These are phyloP conservation scores for Umbelopsis sp. DNA, from an alignment of 192 early-diverging fungal genomes.

Conservation along the genomic window DNA sequence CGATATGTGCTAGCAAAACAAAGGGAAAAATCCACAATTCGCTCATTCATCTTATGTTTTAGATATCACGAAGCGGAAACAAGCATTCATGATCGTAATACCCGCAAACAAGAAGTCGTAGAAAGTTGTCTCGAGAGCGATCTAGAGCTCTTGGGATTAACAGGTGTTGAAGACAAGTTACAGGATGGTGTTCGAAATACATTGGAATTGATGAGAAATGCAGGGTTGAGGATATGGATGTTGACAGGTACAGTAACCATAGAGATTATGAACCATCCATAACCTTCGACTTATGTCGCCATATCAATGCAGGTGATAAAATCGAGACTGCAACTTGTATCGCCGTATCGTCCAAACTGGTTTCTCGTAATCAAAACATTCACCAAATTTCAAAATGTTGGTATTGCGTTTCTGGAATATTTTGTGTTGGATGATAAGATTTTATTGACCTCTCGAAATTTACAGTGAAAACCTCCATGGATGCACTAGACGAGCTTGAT, in stretches of 20 bases:
- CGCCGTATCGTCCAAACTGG: conserved; percentile 89
- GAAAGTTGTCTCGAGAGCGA: conserved; percentile 75
- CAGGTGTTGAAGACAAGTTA: conserved; percentile 95
- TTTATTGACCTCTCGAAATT: background rate
- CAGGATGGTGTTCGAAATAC: conserved; percentile 92
- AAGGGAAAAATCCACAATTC: background rate
- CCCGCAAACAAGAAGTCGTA: conserved; percentile 67
- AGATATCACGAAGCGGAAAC: conserved; percentile 73
- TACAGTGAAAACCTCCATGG: conserved; percentile 47
- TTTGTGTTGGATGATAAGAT: background rate
- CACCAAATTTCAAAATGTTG: conserved; percentile 76
- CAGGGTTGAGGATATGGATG: conserved; percentile 96
- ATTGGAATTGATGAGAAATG: conserved; percentile 86
- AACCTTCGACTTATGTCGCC: background rate
- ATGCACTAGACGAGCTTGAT: conserved; percentile 73
- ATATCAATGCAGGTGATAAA: conserved; percentile 70
- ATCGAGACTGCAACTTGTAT: conserved; percentile 97
- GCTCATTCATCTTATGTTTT: background rate
- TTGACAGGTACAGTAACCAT: conserved; percentile 60
- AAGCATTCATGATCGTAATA: conserved; percentile 70
- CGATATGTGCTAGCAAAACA: background rate
- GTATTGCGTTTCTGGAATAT: background rate
- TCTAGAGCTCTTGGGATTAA: conserved; percentile 88
- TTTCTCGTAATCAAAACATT: conserved; percentile 84
- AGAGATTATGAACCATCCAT: background rate